phyloP scores from a whole-genome alignment of 805 yeast genomes.

The Nakazawaea molendinolei region DNA sequence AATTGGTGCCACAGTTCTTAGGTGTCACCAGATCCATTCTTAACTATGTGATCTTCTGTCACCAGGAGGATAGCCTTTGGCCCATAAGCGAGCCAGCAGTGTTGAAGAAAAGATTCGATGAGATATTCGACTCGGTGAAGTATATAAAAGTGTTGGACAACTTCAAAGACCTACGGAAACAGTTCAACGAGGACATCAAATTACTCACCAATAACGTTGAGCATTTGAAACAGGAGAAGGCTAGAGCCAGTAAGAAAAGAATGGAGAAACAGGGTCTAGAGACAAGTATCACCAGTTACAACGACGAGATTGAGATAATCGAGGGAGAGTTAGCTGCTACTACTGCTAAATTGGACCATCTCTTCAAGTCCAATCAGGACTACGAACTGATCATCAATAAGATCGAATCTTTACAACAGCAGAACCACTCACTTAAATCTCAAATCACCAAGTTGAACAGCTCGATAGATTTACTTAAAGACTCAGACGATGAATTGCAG shows the following conservation, averaged over 20 bases:
- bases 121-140: conserved; percentile 90
- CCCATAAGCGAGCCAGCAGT: conserved; percentile 88
- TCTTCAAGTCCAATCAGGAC: conserved; percentile 75
- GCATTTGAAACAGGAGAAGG: conserved; percentile 67
- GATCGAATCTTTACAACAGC: conserved; percentile 49
- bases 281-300: conserved; percentile 35
- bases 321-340: conserved; percentile 43
- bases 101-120: conserved; percentile 89
- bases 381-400: conserved; percentile 67
- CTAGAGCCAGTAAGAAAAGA: conserved; percentile 57
- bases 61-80: conserved; percentile 96
- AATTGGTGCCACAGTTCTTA: conserved; percentile 69
- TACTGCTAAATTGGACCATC: conserved; percentile 50
- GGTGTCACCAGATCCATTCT: conserved; percentile 87
- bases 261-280: conserved; percentile 38
- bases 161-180: conserved; percentile 70
- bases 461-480: conserved; percentile 40
- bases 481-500: conserved; percentile 34
- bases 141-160: conserved; percentile 86
- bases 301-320: conserved; percentile 41
- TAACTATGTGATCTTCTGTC: conserved; percentile 93
- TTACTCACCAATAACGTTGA: conserved; percentile 72
- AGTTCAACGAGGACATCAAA: conserved; percentile 67
- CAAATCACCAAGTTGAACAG: conserved; percentile 46
- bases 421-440: conserved; percentile 35